A percentile compares a stretch with the other conserved stretches of the same genome.
phyloP scores from a whole-genome alignment of 2,329 filamentous ascomycete species.

The Truncatella angustata region DNA sequence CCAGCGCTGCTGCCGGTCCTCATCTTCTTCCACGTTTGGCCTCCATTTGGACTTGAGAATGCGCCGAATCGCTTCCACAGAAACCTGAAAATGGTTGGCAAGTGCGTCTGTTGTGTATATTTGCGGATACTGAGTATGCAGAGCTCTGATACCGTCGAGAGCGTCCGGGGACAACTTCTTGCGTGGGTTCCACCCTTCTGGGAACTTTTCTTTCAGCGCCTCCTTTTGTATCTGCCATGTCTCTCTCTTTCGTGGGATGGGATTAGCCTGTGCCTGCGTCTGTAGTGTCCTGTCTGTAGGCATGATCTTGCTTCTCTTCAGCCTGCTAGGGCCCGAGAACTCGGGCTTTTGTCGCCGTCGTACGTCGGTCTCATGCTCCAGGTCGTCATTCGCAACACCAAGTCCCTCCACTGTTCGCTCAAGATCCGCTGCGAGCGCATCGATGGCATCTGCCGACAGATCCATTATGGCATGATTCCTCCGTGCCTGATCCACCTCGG shows the following conservation, averaged over 20 bases:
- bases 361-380: neutral
- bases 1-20: conserved; percentile 59
- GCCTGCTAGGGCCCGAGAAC: conserved; percentile 14
- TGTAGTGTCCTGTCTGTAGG: conserved; percentile 14
- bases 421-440: conserved; percentile 23
- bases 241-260: conserved; percentile 34
- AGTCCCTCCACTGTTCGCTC: neutral
- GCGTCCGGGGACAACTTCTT: conserved; percentile 92
- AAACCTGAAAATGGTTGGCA: conserved; percentile 78
- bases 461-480: conserved; percentile 28
- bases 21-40: conserved; percentile 56
- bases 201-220: conserved; percentile 75
- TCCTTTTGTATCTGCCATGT: conserved; percentile 75
- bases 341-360: conserved; percentile 11
- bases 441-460: conserved; percentile 33
- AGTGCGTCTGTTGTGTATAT: conserved; percentile 73
- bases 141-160: conserved; percentile 80
- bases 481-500: conserved; percentile 19
- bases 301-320: conserved; percentile 24
- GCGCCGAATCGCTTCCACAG: conserved; percentile 79
- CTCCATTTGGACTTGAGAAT: conserved; percentile 80
- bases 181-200: conserved; percentile 74
- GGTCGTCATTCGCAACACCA: neutral
- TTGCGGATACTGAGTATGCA: conserved; percentile 75
- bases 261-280: conserved; percentile 8